These are phyloP conservation scores for Globisporangium echinulatum DNA, from an alignment of 352 stramenopile genomes.

Conservation along the genomic window DNA sequence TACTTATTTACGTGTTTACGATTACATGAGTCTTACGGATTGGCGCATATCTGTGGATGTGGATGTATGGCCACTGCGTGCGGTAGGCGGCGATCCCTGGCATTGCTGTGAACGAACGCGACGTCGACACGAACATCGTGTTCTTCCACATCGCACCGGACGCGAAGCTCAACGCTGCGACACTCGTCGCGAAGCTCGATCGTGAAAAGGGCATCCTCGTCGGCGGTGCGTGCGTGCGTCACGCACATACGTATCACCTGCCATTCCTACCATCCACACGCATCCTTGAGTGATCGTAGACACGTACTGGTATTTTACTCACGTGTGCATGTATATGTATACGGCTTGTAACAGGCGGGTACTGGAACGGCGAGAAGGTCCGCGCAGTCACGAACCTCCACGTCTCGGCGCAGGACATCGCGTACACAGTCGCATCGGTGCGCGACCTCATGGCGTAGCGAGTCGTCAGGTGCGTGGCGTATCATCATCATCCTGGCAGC, in stretches of 20 bases:
- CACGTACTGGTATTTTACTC: too few relatives aligned
- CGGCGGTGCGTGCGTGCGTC: constrained; percentile 18
- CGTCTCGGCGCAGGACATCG: constrained; percentile 53
- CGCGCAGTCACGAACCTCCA: constrained; percentile 75
- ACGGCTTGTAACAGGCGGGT: constrained; percentile 23
- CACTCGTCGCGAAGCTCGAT: constrained; percentile 51
- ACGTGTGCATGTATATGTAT: background rate
- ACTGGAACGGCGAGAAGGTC: constrained; percentile 53
- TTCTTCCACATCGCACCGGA: constrained; percentile 61
- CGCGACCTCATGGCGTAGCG: constrained; percentile 41
- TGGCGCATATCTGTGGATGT: background rate
- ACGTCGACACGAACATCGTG: constrained; percentile 89
- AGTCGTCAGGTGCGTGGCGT: background rate
- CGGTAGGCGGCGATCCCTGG: constrained; percentile 40
- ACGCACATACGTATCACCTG: background rate
- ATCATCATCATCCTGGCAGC: background rate
- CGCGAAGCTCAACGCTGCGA: constrained; percentile 48
- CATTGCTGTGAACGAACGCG: constrained; percentile 48
- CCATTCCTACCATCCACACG: background rate
- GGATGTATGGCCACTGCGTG: background rate
- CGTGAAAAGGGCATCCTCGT: constrained; percentile 64
- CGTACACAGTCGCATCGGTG: constrained; percentile 51
- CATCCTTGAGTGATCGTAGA: too few relatives aligned
- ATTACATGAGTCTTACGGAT: background rate
- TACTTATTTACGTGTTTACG: background rate